A percentile compares a stretch with the other conserved stretches of the same genome.
These are phyloP conservation scores for Daldinia loculata DNA, from an alignment of 495 filamentous ascomycete species.

Conservation along the genomic window DNA sequence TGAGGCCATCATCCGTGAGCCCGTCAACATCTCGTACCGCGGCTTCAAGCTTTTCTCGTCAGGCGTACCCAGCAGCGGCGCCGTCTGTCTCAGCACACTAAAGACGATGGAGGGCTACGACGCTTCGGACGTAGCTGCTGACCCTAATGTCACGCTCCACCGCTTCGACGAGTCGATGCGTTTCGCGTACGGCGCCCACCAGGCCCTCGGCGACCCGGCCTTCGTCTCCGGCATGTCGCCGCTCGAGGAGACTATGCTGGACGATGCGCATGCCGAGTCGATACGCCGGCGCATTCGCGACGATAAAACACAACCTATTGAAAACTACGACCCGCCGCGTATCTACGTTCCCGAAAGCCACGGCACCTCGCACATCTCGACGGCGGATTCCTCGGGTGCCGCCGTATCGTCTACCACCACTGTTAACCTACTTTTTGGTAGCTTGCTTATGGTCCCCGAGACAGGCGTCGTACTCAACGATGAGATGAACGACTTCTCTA, in stretches of 20 bases:
- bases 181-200: constrained; percentile 80
- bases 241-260: constrained; percentile 66
- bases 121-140: constrained; percentile 40
- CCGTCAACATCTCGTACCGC: constrained; percentile 74
- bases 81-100: constrained; percentile 74
- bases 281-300: constrained; percentile 77
- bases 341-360: constrained; percentile 57
- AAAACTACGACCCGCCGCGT: constrained; percentile 70
- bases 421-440: constrained; percentile 86
- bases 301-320: constrained; percentile 68
- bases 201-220: constrained; percentile 77
- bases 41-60: constrained; percentile 72
- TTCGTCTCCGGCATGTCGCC: constrained; percentile 69
- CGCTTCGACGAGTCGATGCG: constrained; percentile 86
- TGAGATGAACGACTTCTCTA: constrained; percentile 87
- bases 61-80: constrained; percentile 77
- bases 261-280: constrained; percentile 59
- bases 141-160: constrained; percentile 68
- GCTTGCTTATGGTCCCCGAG: constrained; percentile 77
- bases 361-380: constrained; percentile 79
- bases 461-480: constrained; percentile 88
- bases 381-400: constrained; percentile 73
- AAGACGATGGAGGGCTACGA: constrained; percentile 81
- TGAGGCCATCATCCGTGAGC: constrained; percentile 65
- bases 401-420: constrained; percentile 81